Evolutionary conservation across 176 grass and related monocot genomes (phyloP).

Genomic region (Aegilops tauschii): DNA sequence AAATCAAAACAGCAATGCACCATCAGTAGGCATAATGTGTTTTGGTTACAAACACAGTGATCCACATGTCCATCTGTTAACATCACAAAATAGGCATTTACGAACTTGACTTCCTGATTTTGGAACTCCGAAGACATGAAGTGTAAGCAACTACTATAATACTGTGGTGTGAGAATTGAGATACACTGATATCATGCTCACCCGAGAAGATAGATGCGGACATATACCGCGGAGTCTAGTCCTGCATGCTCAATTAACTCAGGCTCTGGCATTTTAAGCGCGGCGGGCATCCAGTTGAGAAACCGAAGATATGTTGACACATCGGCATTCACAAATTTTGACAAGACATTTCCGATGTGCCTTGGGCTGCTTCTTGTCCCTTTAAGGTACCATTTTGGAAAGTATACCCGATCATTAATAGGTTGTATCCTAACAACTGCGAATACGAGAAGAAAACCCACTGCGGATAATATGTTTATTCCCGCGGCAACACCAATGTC

Average conservation of each 20-base stretch:
- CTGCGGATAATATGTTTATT: constrained; percentile 77
- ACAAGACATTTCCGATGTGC: constrained; percentile 42
- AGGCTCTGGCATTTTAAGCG: constrained; percentile 87
- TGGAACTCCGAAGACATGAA: background rate
- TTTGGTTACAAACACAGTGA: background rate
- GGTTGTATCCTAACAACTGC: constrained; percentile 83
- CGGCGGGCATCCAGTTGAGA: constrained; percentile 94
- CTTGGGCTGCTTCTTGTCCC: constrained; percentile 81
- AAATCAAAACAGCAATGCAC: constrained; percentile 9
- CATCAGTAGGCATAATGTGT: background rate
- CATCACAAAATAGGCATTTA: background rate
- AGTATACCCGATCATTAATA: constrained; percentile 87
- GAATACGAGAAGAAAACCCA: constrained; percentile 76
- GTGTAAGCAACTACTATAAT: background rate
- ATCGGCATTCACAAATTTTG: constrained; percentile 81
- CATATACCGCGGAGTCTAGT: constrained; percentile 81
- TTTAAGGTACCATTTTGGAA: constrained; percentile 97
- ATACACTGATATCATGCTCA: constrained; percentile 38
- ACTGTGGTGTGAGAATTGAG: background rate
- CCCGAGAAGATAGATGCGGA: constrained; percentile 94
- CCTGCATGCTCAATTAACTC: constrained; percentile 85
- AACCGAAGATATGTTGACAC: constrained; percentile 74
- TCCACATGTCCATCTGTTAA: background rate
- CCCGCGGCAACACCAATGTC: constrained; percentile 70
- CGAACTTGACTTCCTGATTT: background rate